Conservation (phyloP, 139 green algal species). For the Micractinium sp. region DNA sequence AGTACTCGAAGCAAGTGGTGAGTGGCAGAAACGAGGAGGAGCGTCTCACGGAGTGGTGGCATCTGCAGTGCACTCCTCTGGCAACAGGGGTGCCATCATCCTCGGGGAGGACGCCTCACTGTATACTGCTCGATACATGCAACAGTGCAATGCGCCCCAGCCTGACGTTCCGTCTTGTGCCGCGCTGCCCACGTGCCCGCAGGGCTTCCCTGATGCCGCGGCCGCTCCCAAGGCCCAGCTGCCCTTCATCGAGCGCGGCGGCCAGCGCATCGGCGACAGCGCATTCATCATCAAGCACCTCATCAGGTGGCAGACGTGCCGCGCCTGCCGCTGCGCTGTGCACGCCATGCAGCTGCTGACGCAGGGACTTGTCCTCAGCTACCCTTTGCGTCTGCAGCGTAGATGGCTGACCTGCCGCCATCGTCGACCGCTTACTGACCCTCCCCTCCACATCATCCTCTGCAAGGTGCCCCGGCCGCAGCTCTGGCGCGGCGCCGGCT, state of each 20-base stretch:
- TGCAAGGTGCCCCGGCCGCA: not conserved
- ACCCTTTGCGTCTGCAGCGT: too few species aligned
- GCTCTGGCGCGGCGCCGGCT: not conserved
- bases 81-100: too few species aligned
- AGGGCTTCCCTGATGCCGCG: not conserved
- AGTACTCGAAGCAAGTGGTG: constrained; percentile 17
- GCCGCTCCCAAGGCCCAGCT: not conserved
- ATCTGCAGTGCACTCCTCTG: too few species aligned
- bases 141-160: too few species aligned
- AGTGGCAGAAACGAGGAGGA: not conserved
- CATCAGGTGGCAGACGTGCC: not conserved
- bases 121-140: not conserved
- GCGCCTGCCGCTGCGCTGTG: too few species aligned
- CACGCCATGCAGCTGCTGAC: too few species aligned
- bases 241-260: constrained; percentile 7
- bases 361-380: too few species aligned
- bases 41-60: not conserved
- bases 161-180: too few species aligned
- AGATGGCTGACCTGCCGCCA: too few species aligned
- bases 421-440: too few species aligned
- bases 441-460: too few species aligned
- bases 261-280: not conserved
- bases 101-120: too few species aligned
- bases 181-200: not conserved
- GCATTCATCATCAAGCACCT: constrained; percentile 5